Evolutionary conservation across 495 filamentous ascomycete species (phyloP), one percentile per base, ranked within the genome.

Genomic region (Cairneyella variabilis): DNA sequence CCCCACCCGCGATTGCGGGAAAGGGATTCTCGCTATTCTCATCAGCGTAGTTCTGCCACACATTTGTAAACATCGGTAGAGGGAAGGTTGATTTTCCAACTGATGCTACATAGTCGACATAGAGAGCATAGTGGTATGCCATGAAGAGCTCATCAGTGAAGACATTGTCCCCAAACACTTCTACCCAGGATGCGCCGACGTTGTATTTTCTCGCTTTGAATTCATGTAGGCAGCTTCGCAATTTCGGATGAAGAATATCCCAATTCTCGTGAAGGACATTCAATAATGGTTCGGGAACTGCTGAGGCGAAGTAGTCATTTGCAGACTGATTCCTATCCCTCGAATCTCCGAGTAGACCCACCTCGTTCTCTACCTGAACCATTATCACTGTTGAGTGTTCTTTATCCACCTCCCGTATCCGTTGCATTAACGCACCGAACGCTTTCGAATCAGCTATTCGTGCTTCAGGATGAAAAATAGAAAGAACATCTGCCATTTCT

Each of bases 311-410:
- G 5, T 22, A 38, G 32, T 65, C 53, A 27, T 74, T 65, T 0
- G 74, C 74, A 3, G 60, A 57, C 1, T 36, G 28, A 11, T 64
- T 67, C 10, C 68, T 58, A 57, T 78, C 74, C 34, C 75, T 61
- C 14, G 73, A 75, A 32, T 76, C 74, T 2, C 72, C 70, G 10
- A 76, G 59, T 23, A 78, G 48, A 3, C 74, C 73, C 1, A 61
- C 61, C 60, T 76, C 75, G 46, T 76, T 76, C 64, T 78, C 70
- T 22, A 76, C 72, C 61, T 77, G 74, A 12, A 73, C 67, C 74
- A 76, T 76, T 12, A 76, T 49, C 6, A 77, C 70, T 1, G 73
- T 76, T 3, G 59, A 66, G 46, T 74, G 65, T 10, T 57, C 54
- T 22, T 57, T 60, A 45, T 78, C 74, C 3, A 73, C 26, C n/a